phyloP scores from a whole-genome alignment of 2,329 filamentous ascomycete genomes.

The Arachnomyces sp. region DNA sequence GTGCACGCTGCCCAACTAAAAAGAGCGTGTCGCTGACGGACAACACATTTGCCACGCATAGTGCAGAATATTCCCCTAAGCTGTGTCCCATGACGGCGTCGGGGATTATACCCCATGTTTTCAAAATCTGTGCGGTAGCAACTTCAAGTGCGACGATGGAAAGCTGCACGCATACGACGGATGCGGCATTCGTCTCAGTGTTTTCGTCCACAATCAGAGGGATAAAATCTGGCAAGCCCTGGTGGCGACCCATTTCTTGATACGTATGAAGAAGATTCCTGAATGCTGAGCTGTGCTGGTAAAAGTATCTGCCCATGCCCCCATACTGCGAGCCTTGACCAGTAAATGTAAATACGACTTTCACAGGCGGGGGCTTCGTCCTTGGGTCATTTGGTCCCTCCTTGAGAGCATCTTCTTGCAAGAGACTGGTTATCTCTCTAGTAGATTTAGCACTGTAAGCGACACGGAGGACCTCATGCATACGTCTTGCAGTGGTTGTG shows the following conservation, averaged over 20 bases:
- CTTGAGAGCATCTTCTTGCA: constrained; percentile 15
- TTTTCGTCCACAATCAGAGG: constrained; percentile 17
- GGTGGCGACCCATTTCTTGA: constrained; percentile 21
- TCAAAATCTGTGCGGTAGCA: constrained; percentile 28
- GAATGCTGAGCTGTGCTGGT: constrained; percentile 20
- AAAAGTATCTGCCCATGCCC: constrained; percentile 24
- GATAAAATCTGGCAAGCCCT: constrained; percentile 23
- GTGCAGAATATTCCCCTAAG: constrained; percentile 33
- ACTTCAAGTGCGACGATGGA: constrained; percentile 35
- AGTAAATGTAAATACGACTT: constrained; percentile 31
- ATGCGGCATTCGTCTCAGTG: constrained; percentile 13
- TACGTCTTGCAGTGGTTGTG: constrained; percentile 54
- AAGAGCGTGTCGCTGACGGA: constrained; percentile 42
- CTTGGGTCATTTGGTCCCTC: constrained; percentile 12
- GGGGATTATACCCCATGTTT: constrained; percentile 22
- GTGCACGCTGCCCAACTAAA: constrained; percentile 60
- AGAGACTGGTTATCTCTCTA: constrained; percentile 12
- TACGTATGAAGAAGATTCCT: constrained; percentile 23
- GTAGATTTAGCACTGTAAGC: constrained; percentile 19
- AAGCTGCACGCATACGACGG: constrained; percentile 29
- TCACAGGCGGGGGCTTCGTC: constrained; percentile 8
- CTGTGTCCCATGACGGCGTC: constrained; percentile 24
- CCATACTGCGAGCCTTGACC: constrained; percentile 28
- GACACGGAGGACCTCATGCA: constrained; percentile 43
- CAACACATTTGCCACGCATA: constrained; percentile 29